Evolutionary conservation across 2,329 filamentous ascomycete species (phyloP), one percentile per base, ranked within the genome.

Genomic region (Gremmenia infestans): DNA sequence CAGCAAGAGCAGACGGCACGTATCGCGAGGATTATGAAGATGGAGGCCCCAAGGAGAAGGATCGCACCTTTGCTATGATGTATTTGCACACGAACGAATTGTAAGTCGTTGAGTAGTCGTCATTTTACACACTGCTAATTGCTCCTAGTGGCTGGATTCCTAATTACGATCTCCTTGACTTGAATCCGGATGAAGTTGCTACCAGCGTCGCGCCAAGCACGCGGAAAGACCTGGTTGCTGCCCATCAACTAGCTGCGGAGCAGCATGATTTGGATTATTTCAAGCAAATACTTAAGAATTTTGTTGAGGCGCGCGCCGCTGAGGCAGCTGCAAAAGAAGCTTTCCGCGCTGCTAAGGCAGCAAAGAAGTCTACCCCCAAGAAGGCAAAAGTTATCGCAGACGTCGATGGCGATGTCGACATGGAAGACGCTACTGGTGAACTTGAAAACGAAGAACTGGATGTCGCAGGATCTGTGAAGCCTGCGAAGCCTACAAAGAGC

Each of bases 31-130:
- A 93, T 62, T 97, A 89, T 69, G 83, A 86, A 42, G 91, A 96
- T 66, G 92, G 88, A 58, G 93, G 89, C 66, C 94, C 94, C 77
- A 88, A 91, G 63, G 85, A 82, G 43, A 83, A 86, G 59, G 91
- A 97, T 72, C 83, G 93, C 61, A 91, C 88, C 32, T 97, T 91
- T 71, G 90, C 93, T 5, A 86, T 97, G 68, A 97, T 97, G 93
- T 97, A 96, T 71, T 77, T 97, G 50, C 80, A 84, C 61, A 96
- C 92, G 39, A 97, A 97, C 68, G 93, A 97, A 79, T 97, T 99
- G 94, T 99, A 76, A 83, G 93, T 84, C 51, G 2, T 15, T 19
- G 14, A 17, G 36, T 23, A 35, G 32, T 19, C n/a, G 25, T 19
- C 25, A 42, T 36, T 36, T 15, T 40, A 15, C 17, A n/a, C 28